These are phyloP conservation scores for Triticum turgidum DNA, from an alignment of 176 grass and related monocot species.

Conservation along the genomic window DNA sequence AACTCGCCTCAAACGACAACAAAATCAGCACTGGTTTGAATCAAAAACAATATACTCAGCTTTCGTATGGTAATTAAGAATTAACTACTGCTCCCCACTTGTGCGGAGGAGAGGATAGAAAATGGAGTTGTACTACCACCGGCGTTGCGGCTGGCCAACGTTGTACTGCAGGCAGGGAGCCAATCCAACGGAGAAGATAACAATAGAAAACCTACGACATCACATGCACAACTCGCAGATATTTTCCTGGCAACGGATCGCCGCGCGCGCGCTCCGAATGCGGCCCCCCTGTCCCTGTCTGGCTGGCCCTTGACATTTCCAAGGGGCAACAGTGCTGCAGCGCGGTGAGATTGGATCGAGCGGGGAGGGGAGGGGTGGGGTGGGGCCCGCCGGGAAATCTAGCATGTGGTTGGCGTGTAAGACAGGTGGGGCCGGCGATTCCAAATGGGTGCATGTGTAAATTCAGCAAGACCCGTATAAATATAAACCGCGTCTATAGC, in stretches of 20 bases:
- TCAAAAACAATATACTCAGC: too few species aligned
- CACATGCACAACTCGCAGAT: background rate
- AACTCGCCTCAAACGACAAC: background rate
- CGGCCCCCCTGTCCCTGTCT: background rate
- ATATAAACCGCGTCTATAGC: too few species aligned
- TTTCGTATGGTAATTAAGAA: background rate
- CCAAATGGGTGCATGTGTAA: background rate
- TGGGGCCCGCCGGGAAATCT: background rate
- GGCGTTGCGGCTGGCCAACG: background rate
- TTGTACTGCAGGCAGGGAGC: conserved; percentile 10
- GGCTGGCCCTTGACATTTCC: background rate
- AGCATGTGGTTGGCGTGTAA: background rate
- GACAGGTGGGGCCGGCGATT: background rate
- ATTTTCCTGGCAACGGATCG: background rate
- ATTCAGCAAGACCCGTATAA: background rate
- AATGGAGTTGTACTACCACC: background rate
- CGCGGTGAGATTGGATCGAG: background rate
- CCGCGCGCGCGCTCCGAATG: too few species aligned
- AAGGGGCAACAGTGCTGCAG: background rate
- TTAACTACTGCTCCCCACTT: background rate
- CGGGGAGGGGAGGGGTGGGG: background rate
- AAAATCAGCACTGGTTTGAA: background rate
- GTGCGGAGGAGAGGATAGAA: background rate
- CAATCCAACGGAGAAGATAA: background rate
- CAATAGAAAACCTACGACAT: conserved; percentile 16